Conservation (phyloP, 2,329 filamentous ascomycete genomes). For the Nemania sp. region DNA sequence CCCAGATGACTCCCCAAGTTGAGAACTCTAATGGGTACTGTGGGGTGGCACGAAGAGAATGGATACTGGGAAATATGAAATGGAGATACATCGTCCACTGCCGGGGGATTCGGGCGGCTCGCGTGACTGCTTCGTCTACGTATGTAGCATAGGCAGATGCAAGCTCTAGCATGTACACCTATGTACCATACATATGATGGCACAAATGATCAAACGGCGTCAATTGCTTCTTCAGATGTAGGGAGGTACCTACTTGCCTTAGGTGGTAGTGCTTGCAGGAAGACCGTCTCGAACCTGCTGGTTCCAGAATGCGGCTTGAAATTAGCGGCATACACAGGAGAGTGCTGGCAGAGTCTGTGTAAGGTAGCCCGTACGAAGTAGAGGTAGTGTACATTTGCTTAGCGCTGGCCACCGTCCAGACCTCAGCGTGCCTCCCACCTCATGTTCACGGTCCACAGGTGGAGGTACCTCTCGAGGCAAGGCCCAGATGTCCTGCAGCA, state of each 20-base stretch:
- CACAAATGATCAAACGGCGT: background rate
- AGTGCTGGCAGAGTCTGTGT: slow-evolving; percentile 20
- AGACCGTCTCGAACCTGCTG: slow-evolving; percentile 1
- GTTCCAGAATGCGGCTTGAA: slow-evolving; percentile 25
- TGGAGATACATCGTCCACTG: slow-evolving; percentile 5
- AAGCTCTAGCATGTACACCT: background rate
- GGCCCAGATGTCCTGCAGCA: slow-evolving; percentile 8
- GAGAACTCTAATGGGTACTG: too few species aligned
- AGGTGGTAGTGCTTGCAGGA: slow-evolving; percentile 16
- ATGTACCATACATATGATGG: background rate
- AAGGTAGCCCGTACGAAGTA: too few species aligned
- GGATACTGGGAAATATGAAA: background rate
- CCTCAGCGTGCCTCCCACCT: too few species aligned
- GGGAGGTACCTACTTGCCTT: background rate
- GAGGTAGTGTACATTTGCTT: too few species aligned
- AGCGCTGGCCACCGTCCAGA: slow-evolving; percentile 11
- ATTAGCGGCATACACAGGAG: slow-evolving; percentile 22
- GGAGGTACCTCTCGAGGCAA: too few species aligned
- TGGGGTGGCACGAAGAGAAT: too few species aligned
- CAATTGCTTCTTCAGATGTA: background rate
- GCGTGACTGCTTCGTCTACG: slow-evolving; percentile 3
- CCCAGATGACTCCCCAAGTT: too few species aligned
- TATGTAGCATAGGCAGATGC: background rate
- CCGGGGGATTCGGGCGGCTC: slow-evolving; percentile 3
- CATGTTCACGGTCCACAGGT: slow-evolving; percentile 18